Conservation (phyloP, 768 basidiomycete species). For the Amanita fuliginea region DNA sequence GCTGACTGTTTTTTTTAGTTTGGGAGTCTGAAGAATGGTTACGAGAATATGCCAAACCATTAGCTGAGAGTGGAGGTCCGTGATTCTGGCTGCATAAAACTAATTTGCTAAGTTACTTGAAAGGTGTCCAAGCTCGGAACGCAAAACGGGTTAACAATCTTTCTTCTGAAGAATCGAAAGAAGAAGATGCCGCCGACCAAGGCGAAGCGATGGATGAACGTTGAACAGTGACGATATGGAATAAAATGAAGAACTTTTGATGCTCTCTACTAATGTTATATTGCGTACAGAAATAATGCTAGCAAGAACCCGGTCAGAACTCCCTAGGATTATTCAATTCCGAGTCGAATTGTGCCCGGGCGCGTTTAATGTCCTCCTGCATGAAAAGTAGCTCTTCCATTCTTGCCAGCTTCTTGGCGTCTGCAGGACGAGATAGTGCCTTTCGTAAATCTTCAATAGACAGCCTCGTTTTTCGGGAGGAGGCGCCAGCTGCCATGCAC, state of each 20-base stretch:
- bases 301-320: constrained; percentile 19
- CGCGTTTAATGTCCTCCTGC: constrained; percentile 90
- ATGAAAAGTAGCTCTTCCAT: constrained; percentile 90
- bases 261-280: not conserved
- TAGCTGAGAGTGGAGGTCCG: constrained; percentile 64
- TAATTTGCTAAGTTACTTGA: not conserved
- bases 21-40: constrained; percentile 98
- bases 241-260: not conserved
- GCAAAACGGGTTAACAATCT: constrained; percentile 18
- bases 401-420: constrained; percentile 84
- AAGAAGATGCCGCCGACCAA: constrained; percentile 17
- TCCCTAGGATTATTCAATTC: constrained; percentile 33
- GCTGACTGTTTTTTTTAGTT: constrained; percentile 33
- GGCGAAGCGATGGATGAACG: constrained; percentile 56
- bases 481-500: constrained; percentile 67
- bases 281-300: not conserved
- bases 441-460: constrained; percentile 81
- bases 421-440: constrained; percentile 73
- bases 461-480: constrained; percentile 60
- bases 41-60: constrained; percentile 66
- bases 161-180: constrained; percentile 19
- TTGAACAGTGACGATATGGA: constrained; percentile 18
- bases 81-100: constrained; percentile 1
- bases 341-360: constrained; percentile 61
- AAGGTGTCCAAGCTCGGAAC: constrained; percentile 47